Evolutionary conservation across 441 rosid species (phyloP).

Genomic region (Populus trichocarpa): DNA sequence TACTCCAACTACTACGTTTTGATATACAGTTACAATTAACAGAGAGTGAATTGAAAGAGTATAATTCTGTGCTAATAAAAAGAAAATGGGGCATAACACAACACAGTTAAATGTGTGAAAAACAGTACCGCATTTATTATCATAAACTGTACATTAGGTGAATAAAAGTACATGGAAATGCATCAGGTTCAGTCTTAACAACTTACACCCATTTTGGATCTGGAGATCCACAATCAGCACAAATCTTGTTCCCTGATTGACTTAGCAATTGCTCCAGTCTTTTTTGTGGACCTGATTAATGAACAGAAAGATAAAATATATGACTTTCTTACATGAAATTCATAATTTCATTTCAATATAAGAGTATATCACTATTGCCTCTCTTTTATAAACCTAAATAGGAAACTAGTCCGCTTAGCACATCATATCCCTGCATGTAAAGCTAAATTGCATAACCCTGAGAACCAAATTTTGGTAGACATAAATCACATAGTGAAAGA

Average conservation of each 20-base stretch:
- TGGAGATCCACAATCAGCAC: conserved; percentile 97
- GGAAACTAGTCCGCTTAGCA: neutral
- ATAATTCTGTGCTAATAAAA: neutral
- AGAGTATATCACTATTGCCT: neutral
- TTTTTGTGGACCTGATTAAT: conserved; percentile 47
- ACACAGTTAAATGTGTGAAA: neutral
- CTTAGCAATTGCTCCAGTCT: conserved; percentile 59
- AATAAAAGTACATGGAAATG: neutral
- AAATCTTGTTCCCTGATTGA: conserved; percentile 53
- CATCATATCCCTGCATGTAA: neutral
- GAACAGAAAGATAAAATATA: neutral
- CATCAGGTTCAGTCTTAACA: neutral
- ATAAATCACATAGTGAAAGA: neutral
- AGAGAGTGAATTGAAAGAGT: too few species aligned
- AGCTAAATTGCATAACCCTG: neutral
- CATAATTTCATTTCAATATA: neutral
- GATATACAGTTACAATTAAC: neutral
- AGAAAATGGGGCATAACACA: neutral
- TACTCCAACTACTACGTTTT: neutral
- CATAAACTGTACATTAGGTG: neutral
- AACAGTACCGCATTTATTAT: neutral
- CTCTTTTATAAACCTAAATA: neutral
- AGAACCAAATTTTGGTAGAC: neutral
- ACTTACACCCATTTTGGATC: conserved; percentile 99
- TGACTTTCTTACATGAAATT: neutral